These are phyloP conservation scores for Sonneratia caseolaris DNA, from an alignment of 345 rosid genomes.

Conservation along the genomic window DNA sequence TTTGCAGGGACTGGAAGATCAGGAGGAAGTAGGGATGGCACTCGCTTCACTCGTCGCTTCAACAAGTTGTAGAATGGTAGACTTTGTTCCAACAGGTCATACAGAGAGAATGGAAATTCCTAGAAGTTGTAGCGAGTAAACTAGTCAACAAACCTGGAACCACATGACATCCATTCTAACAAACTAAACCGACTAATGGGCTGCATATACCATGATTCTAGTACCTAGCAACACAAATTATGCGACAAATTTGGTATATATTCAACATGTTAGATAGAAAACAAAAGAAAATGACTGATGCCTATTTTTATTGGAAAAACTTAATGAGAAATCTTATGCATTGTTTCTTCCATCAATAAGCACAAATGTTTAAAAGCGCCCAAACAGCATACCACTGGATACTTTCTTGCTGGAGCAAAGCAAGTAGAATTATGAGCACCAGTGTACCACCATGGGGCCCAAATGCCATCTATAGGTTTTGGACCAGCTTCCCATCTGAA, in stretches of 20 bases:
- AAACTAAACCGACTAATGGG: neutral
- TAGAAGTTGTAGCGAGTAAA: slow-evolving; percentile 14
- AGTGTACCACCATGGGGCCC: slow-evolving; percentile 89
- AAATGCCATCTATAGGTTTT: slow-evolving; percentile 66
- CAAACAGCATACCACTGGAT: slow-evolving; percentile 41
- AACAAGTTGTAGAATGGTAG: slow-evolving; percentile 74
- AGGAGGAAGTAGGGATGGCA: slow-evolving; percentile 46
- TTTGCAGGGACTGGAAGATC: slow-evolving; percentile 71
- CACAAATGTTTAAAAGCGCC: slow-evolving; percentile 3
- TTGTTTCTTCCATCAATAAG: slow-evolving; percentile 1
- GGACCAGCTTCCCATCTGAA: slow-evolving; percentile 91
- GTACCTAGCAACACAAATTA: no score
- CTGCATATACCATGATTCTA: no score
- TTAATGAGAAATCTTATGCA: neutral
- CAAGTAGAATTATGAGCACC: slow-evolving; percentile 53
- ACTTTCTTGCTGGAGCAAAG: slow-evolving; percentile 40
- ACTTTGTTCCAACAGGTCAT: slow-evolving; percentile 66
- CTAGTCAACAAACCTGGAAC: neutral
- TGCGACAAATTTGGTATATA: neutral
- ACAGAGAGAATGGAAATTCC: slow-evolving; percentile 59
- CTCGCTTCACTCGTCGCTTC: slow-evolving; percentile 41
- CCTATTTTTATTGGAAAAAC: neutral
- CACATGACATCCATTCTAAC: neutral
- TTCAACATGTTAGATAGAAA: neutral
- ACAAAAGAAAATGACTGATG: neutral